A percentile compares a stretch with the other conserved stretches of the same genome.
Evolutionary conservation across 257 asterid species (phyloP).

Genomic region (Nicotiana knightiana): DNA sequence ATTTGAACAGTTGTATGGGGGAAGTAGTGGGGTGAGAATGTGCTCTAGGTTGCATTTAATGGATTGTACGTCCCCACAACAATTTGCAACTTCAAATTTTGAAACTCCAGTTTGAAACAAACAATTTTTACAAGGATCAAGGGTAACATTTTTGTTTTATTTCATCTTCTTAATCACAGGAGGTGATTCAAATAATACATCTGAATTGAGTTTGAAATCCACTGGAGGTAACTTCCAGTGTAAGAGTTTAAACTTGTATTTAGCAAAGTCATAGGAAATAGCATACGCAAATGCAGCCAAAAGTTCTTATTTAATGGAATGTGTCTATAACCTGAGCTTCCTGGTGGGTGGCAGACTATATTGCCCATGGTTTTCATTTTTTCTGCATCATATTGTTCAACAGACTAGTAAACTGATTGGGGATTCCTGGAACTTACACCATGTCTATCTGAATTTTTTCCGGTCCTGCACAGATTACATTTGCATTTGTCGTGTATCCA

Average conservation of each 20-base stretch:
- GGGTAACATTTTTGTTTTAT: neutral
- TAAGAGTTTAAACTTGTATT: neutral
- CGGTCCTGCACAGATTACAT: slow-evolving; percentile 58
- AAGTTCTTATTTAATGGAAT: neutral
- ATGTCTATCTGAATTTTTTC: slow-evolving; percentile 8
- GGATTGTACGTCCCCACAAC: neutral
- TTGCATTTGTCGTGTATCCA: slow-evolving; percentile 68
- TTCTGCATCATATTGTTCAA: neutral
- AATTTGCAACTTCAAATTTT: neutral
- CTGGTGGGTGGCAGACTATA: neutral
- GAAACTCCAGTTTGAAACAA: neutral
- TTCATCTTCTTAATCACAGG: neutral
- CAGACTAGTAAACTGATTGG: neutral
- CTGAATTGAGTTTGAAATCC: neutral
- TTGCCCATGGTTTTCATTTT: neutral
- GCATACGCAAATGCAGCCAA: neutral
- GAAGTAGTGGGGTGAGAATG: neutral
- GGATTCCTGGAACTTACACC: neutral
- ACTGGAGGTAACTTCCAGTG: neutral
- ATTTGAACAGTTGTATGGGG: neutral
- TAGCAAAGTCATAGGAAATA: neutral
- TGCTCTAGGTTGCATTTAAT: neutral
- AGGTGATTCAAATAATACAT: neutral
- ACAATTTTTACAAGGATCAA: neutral
- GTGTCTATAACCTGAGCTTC: neutral